These are phyloP conservation scores for Omphalea diandra DNA, from an alignment of 441 rosid genomes.

Conservation along the genomic window DNA sequence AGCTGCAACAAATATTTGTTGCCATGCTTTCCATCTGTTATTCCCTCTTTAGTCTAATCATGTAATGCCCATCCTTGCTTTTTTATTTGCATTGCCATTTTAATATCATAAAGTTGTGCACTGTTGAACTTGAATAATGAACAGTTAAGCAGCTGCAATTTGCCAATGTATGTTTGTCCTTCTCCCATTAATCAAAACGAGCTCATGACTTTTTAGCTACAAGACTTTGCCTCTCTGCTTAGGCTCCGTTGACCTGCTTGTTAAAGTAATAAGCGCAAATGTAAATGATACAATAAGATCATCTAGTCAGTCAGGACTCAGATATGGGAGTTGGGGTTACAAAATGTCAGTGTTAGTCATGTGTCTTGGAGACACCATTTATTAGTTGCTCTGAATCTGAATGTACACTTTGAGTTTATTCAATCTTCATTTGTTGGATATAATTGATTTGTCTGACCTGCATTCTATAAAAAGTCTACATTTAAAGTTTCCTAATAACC, in stretches of 20 bases:
- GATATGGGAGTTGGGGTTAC: slow-evolving; percentile 1
- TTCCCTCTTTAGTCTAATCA: neutral
- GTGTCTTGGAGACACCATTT: slow-evolving; percentile 10
- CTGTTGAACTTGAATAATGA: neutral
- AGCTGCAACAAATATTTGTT: neutral
- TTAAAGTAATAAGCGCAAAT: neutral
- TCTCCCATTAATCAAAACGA: neutral
- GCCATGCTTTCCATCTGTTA: neutral
- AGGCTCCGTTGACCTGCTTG: neutral
- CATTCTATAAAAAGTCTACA: neutral
- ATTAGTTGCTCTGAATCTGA: neutral
- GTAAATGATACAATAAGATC: neutral
- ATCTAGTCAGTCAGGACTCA: neutral
- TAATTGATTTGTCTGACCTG: neutral
- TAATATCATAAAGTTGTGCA: neutral
- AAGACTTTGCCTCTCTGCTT: neutral
- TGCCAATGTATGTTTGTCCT: neutral
- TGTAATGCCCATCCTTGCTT: neutral
- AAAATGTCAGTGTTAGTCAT: neutral
- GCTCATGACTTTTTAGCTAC: neutral
- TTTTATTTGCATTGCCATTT: neutral
- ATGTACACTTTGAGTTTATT: neutral
- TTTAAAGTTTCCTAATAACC: neutral
- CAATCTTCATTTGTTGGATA: neutral
- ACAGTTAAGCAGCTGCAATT: neutral